Base-by-base conservation (phyloP, 1,284 basidiomycete species). In the Wallemia ichthyophaga region DNA sequence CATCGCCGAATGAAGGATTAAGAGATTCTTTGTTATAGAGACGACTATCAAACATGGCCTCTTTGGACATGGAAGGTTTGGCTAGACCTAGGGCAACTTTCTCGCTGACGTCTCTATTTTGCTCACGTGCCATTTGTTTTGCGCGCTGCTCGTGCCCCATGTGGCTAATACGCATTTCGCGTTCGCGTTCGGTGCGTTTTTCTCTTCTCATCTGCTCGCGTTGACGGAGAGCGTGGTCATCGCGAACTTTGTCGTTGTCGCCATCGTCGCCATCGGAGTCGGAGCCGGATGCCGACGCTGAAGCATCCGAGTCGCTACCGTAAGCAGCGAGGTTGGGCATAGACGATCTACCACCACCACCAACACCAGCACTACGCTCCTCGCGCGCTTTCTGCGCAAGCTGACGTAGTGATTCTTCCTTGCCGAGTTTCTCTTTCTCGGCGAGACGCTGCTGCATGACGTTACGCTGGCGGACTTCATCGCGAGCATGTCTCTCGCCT, bases 361-460 rank as follows among this genome's bases (percentile, higher is more conserved):
- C 11, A 48, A 5, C n/a, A 48, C 37, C 37, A 17, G 9, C 37
- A 21, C 37, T 78, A 56, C 92, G 83, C 66, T 95, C 92, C 65
- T 96, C 89, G 60, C 92, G 79, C 24, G 92, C 94, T 58, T 87
- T 81, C 68, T 96, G 91, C 1, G 94, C 94, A 37, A 98, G 75
- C 66, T 87, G 72, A 56, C 94, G 84, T 37, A 99, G 74, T 67
- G 88, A 88, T 71, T 98, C 94, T 72, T 99, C 94, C 68, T 95
- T 95, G 59, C 81, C 78, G 31, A 85, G 86, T 71, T 96, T 98
- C 74, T 98, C 89, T 73, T 98, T 98, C 68, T 94, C 83, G 2
- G 88, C 89, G 23, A 99, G 76, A 67, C 94, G 89, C 71, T 98
- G 92, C 70, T 96, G 91, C 89, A 98, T 95, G 62, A 94, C 77